Evolutionary conservation across 768 basidiomycete genomes (phyloP).

Genomic region (Inosperma sp.): DNA sequence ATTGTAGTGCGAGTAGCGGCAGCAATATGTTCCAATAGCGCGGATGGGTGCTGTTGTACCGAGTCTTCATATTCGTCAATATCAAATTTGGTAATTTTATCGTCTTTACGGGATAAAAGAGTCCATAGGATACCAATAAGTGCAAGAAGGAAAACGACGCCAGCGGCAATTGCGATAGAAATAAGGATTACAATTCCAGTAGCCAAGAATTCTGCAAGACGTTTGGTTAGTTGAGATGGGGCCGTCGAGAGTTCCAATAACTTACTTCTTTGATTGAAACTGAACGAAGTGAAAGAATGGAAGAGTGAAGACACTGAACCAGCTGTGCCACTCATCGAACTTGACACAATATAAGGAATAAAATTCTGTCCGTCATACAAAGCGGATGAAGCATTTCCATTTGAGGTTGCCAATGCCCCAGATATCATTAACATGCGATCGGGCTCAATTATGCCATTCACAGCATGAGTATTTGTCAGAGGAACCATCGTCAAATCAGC

Average conservation of each 20-base stretch:
- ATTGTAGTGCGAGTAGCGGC: conserved; percentile 85
- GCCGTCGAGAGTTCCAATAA: conserved; percentile 12
- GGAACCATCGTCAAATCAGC: conserved; percentile 90
- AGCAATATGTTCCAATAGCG: conserved; percentile 85
- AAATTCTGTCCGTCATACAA: conserved; percentile 82
- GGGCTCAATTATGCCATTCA: conserved; percentile 66
- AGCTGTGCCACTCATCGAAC: conserved; percentile 56
- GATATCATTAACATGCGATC: conserved; percentile 92
- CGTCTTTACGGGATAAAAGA: conserved; percentile 77
- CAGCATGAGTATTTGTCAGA: conserved; percentile 66
- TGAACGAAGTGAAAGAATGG: conserved; percentile 74
- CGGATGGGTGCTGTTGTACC: conserved; percentile 76
- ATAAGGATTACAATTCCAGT: conserved; percentile 93
- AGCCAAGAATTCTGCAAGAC: conserved; percentile 70
- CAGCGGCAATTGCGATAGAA: conserved; percentile 94
- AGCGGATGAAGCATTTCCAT: conserved; percentile 78
- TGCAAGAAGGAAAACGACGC: conserved; percentile 84
- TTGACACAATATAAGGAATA: conserved; percentile 77
- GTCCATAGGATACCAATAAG: conserved; percentile 87
- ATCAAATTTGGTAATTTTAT: conserved; percentile 62
- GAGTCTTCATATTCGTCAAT: conserved; percentile 69
- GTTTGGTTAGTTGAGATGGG: conserved; percentile 15
- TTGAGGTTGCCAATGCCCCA: conserved; percentile 63
- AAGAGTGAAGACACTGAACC: conserved; percentile 78
- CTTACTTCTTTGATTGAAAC: conserved; percentile 68